Evolutionary conservation across 176 grass and related monocot genomes (phyloP), one percentile per base, ranked within the genome.

Genomic region (Saccharum officinarum): DNA sequence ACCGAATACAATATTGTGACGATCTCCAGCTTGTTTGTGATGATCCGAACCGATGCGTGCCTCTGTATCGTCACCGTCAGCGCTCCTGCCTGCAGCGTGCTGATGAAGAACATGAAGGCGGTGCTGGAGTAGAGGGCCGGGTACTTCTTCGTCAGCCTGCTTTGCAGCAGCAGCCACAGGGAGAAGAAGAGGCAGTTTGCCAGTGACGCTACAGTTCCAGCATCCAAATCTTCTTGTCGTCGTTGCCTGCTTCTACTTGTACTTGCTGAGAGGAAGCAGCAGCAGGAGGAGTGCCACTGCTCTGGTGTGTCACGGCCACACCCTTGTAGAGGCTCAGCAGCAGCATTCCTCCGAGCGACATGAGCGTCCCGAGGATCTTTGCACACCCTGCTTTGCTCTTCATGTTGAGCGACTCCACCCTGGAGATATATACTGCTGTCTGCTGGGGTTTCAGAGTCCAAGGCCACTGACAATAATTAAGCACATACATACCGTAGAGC

Each of bases 81-180:
- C 0, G 65, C 78, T 14, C 82, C 85, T 4, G 77, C 83, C 77
- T 94, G 96, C 54, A 98, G 60, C 17, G 88, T 89, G 67, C 93
- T 91, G 28, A 98, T 77, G 73, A 95, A 92, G 86, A 98, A 98
- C 76, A 95, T 93, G 77, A 94, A 22, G 4, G 91, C 89, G 4
- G 96, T 98, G 81, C 77, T 82, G n/a, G 93, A 98, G 81, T 95
- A 98, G 60, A 98, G 68, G 4, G 87, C 87, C 3, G 93, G 91
- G 74, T 98, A 95, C 82, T 94, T 98, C 10, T 89, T 94, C 8
- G 82, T 83, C 7, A 95, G 79, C 85, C 74, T 94, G 17, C 70
- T 80, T 33, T 98, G 93, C 18, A 98, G 50, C 41, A 95, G 80
- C 36, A 98, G 86, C 96, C 93, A 98, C 0, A 85, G 78, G 11